Evolutionary conservation across 2,329 filamentous ascomycete genomes (phyloP).

Genomic region (Dothideomycetidae sp.): DNA sequence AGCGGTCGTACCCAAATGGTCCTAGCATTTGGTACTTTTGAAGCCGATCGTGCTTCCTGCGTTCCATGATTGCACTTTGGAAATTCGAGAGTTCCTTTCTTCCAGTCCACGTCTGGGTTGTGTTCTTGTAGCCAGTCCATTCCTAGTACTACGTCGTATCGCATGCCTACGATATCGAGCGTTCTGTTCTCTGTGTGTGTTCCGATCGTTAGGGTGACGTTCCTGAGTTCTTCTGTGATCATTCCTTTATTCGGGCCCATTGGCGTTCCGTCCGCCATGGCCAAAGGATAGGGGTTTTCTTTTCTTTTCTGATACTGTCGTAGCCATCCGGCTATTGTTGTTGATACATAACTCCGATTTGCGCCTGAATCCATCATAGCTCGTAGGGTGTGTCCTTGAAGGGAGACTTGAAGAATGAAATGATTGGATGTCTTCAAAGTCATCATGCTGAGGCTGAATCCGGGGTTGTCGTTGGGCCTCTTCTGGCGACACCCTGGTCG

Average conservation of each 20-base stretch:
- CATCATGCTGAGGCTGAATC: conserved; percentile 2
- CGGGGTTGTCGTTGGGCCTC: not conserved
- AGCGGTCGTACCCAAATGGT: not conserved
- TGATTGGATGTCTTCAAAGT: not conserved
- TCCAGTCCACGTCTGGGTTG: conserved; percentile 1
- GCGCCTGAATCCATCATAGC: conserved; percentile 1
- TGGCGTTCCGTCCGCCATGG: not conserved
- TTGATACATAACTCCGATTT: not conserved
- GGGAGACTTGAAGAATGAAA: not conserved
- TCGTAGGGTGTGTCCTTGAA: not conserved
- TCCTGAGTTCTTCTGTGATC: conserved; percentile 1
- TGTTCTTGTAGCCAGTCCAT: conserved; percentile 1
- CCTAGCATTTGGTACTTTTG: not conserved
- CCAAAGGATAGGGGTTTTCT: not conserved
- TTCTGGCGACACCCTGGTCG: not conserved
- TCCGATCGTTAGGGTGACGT: not conserved
- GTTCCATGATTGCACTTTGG: not conserved
- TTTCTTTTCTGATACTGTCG: not conserved
- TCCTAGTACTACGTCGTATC: not conserved
- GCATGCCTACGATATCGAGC: not conserved
- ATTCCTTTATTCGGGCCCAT: conserved; percentile 3
- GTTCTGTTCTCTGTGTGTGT: not conserved
- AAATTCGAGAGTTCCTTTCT: not conserved
- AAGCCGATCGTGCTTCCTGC: not conserved
- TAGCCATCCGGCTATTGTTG: not conserved